These are phyloP conservation scores for Geosmithia flava DNA, from an alignment of 2,329 filamentous ascomycete genomes.

Conservation along the genomic window DNA sequence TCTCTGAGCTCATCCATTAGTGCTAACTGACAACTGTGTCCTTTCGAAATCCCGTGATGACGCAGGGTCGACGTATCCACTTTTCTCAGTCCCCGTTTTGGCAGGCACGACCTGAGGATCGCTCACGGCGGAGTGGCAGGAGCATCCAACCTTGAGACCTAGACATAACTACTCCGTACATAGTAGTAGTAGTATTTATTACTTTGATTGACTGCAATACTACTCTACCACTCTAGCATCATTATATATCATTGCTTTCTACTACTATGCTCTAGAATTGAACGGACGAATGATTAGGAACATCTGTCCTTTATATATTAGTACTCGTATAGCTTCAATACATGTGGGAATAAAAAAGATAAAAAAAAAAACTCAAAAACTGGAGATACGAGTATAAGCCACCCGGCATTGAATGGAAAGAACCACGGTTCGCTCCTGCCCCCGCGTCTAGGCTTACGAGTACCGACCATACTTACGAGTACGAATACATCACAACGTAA, in stretches of 20 bases:
- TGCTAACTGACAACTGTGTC: conserved; percentile 19
- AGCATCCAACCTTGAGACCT: background rate
- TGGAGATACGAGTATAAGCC: background rate
- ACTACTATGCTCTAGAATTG: too few species aligned
- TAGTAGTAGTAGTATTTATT: too few species aligned
- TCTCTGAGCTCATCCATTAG: conserved; percentile 14
- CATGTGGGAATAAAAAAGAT: too few species aligned
- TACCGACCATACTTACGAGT: too few species aligned
- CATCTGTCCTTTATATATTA: too few species aligned
- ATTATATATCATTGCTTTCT: too few species aligned
- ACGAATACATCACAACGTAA: background rate
- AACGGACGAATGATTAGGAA: too few species aligned
- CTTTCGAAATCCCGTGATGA: conserved; percentile 21
- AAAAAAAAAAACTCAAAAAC: too few species aligned
- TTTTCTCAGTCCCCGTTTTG: conserved; percentile 4
- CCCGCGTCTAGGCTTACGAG: background rate
- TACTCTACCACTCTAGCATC: too few species aligned
- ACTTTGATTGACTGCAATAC: too few species aligned
- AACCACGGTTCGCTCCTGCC: background rate
- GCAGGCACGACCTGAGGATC: conserved; percentile 2
- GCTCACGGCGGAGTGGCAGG: background rate
- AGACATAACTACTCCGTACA: background rate
- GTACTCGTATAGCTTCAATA: too few species aligned
- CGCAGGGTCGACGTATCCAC: conserved; percentile 3
- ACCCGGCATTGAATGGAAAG: background rate